These are phyloP conservation scores for Russula olivacea DNA, from an alignment of 768 basidiomycete genomes.

Conservation along the genomic window DNA sequence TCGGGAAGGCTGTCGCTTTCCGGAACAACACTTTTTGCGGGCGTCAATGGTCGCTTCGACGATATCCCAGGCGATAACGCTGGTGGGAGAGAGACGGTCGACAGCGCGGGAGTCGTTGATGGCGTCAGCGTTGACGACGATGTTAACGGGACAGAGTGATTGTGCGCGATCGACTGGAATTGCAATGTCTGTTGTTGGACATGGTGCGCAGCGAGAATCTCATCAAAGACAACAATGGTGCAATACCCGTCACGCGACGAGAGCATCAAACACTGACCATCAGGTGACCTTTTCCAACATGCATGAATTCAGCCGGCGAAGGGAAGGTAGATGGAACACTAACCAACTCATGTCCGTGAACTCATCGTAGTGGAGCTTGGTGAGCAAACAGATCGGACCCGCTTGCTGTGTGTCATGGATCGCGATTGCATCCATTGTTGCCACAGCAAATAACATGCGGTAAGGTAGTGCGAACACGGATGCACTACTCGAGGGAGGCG, in stretches of 20 bases:
- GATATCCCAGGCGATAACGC: conserved; percentile 23
- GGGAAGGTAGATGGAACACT: conserved; percentile 30
- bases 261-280: conserved; percentile 88
- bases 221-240: conserved; percentile 91
- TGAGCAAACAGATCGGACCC: conserved; percentile 83
- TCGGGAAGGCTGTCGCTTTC: conserved; percentile 15
- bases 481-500: conserved; percentile 37
- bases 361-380: conserved; percentile 93
- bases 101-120: conserved; percentile 34
- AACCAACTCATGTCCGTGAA: conserved; percentile 97
- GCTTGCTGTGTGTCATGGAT: conserved; percentile 98
- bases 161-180: conserved; percentile 84
- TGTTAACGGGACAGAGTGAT: conserved; percentile 64
- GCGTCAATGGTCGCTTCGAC: conserved; percentile 30
- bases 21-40: conserved; percentile 23
- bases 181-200: conserved; percentile 90
- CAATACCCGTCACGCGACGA: conserved; percentile 96
- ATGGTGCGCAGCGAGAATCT: conserved; percentile 80
- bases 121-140: conserved; percentile 35
- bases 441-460: conserved; percentile 90
- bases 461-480: conserved; percentile 89
- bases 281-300: conserved; percentile 71
- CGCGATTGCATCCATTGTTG: conserved; percentile 91
- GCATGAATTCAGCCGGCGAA: neutral
- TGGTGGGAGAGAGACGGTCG: conserved; percentile 23